Evolutionary conservation across 1,284 basidiomycete genomes (phyloP).

Genomic region (Thecaphora frezii): DNA sequence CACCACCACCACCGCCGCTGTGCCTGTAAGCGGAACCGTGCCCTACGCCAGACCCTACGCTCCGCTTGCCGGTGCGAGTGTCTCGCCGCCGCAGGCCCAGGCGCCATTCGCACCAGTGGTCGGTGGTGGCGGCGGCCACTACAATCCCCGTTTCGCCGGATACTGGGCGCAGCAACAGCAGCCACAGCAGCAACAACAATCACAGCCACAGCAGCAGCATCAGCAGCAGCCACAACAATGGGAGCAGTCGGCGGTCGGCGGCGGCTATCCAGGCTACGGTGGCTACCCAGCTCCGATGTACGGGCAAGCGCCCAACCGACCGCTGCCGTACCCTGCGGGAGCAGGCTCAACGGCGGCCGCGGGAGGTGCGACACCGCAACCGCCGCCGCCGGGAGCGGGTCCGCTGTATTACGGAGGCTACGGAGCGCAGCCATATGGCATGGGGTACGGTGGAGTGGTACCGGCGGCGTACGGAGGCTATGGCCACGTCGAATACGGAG

Average conservation of each 20-base stretch:
- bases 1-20: neutral
- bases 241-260: too few species aligned
- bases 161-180: slow-evolving; percentile 26
- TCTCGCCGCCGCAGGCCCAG: slow-evolving; percentile 1
- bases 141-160: slow-evolving; percentile 26
- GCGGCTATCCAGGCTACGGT: neutral
- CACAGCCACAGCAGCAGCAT: too few species aligned
- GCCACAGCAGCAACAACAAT: slow-evolving; percentile 3
- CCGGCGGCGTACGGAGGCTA: neutral
- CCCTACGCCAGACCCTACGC: neutral
- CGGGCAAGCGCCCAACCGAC: neutral
- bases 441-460: too few species aligned
- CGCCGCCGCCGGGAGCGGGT: too few species aligned
- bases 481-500: neutral
- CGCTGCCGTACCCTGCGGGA: neutral
- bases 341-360: too few species aligned
- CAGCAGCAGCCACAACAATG: too few species aligned
- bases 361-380: too few species aligned
- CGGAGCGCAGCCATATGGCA: too few species aligned
- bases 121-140: slow-evolving; percentile 18
- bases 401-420: too few species aligned
- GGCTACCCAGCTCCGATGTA: neutral
- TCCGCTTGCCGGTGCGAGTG: too few species aligned
- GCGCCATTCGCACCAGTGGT: slow-evolving; percentile 6
- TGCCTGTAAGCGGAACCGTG: neutral